phyloP scores from a whole-genome alignment of 148 eudicot species.

The Amaranthus cruentus region DNA sequence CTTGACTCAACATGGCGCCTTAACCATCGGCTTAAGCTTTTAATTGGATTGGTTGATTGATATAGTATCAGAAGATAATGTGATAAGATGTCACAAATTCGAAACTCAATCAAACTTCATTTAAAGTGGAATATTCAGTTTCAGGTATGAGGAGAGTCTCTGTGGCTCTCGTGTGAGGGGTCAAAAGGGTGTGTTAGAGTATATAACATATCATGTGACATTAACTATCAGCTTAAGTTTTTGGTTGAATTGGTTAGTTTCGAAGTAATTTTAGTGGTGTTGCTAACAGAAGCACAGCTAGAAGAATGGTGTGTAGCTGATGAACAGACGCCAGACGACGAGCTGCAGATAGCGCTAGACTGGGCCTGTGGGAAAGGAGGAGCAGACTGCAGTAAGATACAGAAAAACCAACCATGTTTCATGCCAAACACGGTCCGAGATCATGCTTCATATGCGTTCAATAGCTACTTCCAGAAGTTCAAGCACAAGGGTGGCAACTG shows the following conservation, averaged over 20 bases:
- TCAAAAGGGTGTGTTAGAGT: no score
- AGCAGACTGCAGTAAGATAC: slow-evolving; percentile 57
- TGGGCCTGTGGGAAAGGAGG: slow-evolving; percentile 75
- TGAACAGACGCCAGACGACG: slow-evolving; percentile 48
- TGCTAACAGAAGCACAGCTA: slow-evolving; percentile 42
- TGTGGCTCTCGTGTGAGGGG: no score
- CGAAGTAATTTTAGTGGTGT: not conserved
- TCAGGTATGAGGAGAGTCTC: no score
- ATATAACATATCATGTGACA: no score
- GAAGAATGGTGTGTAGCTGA: slow-evolving; percentile 79
- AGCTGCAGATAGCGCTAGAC: slow-evolving; percentile 45
- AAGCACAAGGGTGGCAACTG: slow-evolving; percentile 66
- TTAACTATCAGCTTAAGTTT: no score
- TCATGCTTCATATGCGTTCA: slow-evolving; percentile 82
- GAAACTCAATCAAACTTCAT: no score
- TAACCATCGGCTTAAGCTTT: no score
- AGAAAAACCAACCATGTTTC: slow-evolving; percentile 45
- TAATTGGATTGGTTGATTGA: no score
- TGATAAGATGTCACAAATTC: no score
- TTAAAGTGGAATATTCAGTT: no score
- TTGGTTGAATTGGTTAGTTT: not conserved
- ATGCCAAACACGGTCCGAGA: slow-evolving; percentile 56
- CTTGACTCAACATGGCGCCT: no score
- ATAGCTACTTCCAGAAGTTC: slow-evolving; percentile 68
- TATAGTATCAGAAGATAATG: no score